Percentiles rank a stretch among this genome's conserved stretches.
phyloP scores from a whole-genome alignment of 2,329 filamentous ascomycete genomes.

The Fusarium sp. region DNA sequence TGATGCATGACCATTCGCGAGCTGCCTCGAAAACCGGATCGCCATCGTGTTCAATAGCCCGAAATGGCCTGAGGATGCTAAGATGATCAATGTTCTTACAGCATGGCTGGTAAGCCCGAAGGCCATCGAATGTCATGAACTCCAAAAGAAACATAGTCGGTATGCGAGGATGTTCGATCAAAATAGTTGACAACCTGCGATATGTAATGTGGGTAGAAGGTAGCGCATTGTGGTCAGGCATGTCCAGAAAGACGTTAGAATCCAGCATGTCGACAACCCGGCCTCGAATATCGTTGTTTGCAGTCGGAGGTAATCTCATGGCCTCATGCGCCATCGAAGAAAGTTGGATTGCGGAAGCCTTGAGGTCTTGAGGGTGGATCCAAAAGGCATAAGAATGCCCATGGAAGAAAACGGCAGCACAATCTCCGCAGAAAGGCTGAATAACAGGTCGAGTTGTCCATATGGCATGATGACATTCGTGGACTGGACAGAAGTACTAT shows the following conservation, averaged over 20 bases:
- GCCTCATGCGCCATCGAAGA: background rate
- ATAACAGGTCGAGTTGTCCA: background rate
- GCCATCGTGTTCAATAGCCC: constrained; percentile 29
- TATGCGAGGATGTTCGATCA: constrained; percentile 39
- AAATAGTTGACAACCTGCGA: constrained; percentile 14
- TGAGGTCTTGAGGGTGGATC: constrained; percentile 34
- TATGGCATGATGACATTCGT: constrained; percentile 45
- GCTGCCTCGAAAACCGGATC: constrained; percentile 45
- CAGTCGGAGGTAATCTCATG: background rate
- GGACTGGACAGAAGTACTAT: constrained; percentile 48
- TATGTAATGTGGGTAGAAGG: constrained; percentile 42
- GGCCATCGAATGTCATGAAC: constrained; percentile 44
- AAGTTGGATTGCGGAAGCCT: background rate
- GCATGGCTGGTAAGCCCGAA: constrained; percentile 47
- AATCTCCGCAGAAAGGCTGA: constrained; percentile 50
- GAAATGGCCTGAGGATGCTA: constrained; percentile 38
- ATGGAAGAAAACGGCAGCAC: constrained; percentile 46
- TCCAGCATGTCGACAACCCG: background rate
- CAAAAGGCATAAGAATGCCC: constrained; percentile 26
- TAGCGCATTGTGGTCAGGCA: constrained; percentile 27
- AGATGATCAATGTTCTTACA: constrained; percentile 28
- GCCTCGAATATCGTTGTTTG: background rate
- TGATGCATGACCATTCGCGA: constrained; percentile 47
- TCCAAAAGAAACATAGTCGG: constrained; percentile 38
- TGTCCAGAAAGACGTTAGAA: background rate